Conservation (phyloP, 805 yeast genomes). For the Yamadazyma sp. region DNA sequence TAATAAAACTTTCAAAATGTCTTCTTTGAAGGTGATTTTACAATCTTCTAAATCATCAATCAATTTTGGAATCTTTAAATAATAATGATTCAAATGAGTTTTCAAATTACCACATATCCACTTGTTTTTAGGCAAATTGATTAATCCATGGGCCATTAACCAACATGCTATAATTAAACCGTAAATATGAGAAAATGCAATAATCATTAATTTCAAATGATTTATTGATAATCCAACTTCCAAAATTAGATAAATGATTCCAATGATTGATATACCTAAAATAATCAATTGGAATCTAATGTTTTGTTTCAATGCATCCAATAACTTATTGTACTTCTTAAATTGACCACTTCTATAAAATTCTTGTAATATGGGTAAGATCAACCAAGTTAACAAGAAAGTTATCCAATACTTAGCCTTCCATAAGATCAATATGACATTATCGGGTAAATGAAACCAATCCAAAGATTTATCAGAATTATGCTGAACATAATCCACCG, state of each 20-base stretch:
- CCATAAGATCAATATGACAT: conserved; percentile 60
- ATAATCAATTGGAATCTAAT: conserved; percentile 59
- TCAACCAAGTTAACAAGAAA: conserved; percentile 72
- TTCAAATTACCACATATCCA: conserved; percentile 35
- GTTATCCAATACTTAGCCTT: conserved; percentile 77
- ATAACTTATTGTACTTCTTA: conserved; percentile 42
- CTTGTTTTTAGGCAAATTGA: conserved; percentile 57
- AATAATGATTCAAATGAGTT: conserved; percentile 33
- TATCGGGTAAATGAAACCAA: conserved; percentile 46
- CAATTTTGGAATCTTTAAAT: conserved; percentile 53
- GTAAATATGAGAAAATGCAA: conserved; percentile 76
- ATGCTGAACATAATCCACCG: conserved; percentile 68
- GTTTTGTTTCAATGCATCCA: conserved; percentile 56
- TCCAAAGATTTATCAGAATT: conserved; percentile 29
- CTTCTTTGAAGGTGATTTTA: conserved; percentile 58
- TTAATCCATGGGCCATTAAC: conserved; percentile 82
- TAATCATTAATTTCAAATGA: conserved; percentile 62
- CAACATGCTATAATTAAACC: conserved; percentile 72
- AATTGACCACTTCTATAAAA: conserved; percentile 70
- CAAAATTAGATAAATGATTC: conserved; percentile 56
- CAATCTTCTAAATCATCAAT: conserved; percentile 65
- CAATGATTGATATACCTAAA: conserved; percentile 49
- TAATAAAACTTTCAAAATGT: conserved; percentile 55
- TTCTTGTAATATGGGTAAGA: conserved; percentile 70
- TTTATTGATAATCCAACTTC: conserved; percentile 48